These are phyloP conservation scores for Paxillus ammoniavirescens DNA, from an alignment of 768 basidiomycete genomes.

Conservation along the genomic window DNA sequence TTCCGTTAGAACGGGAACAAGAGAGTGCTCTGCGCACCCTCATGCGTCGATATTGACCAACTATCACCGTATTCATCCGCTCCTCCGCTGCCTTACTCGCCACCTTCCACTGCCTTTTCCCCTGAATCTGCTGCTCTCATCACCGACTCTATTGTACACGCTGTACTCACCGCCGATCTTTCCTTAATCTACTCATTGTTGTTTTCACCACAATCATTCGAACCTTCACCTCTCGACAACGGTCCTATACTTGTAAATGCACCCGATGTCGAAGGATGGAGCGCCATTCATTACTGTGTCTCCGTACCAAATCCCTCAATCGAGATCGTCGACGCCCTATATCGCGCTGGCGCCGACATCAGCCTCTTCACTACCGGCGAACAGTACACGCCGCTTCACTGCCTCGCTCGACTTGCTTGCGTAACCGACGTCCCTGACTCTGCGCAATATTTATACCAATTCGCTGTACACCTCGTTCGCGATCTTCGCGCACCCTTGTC, in stretches of 20 bases:
- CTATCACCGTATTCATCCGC: constrained; percentile 27
- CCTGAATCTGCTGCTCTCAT: constrained; percentile 39
- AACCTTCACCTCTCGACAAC: constrained; percentile 38
- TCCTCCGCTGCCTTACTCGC: constrained; percentile 27
- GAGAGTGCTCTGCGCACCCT: constrained; percentile 25
- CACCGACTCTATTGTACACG: constrained; percentile 54
- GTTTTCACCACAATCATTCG: constrained; percentile 46
- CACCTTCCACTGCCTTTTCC: constrained; percentile 33
- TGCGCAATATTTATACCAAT: constrained; percentile 47
- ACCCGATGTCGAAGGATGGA: constrained; percentile 69
- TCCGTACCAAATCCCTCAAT: constrained; percentile 53
- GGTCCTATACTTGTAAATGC: constrained; percentile 61
- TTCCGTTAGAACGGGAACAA: constrained; percentile 31
- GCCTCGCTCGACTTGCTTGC: constrained; percentile 48
- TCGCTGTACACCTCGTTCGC: constrained; percentile 64
- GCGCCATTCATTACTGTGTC: constrained; percentile 69
- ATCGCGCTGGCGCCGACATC: constrained; percentile 74
- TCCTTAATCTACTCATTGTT: constrained; percentile 53
- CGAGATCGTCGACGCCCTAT: constrained; percentile 66
- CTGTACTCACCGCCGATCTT: constrained; percentile 49
- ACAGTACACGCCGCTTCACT: constrained; percentile 67
- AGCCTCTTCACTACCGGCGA: constrained; percentile 64
- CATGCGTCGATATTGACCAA: constrained; percentile 15
- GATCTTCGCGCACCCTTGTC: constrained; percentile 69
- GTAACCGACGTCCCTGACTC: constrained; percentile 34